phyloP scores from a whole-genome alignment of 208 protist genomes.

The Leishmania mexicana region DNA sequence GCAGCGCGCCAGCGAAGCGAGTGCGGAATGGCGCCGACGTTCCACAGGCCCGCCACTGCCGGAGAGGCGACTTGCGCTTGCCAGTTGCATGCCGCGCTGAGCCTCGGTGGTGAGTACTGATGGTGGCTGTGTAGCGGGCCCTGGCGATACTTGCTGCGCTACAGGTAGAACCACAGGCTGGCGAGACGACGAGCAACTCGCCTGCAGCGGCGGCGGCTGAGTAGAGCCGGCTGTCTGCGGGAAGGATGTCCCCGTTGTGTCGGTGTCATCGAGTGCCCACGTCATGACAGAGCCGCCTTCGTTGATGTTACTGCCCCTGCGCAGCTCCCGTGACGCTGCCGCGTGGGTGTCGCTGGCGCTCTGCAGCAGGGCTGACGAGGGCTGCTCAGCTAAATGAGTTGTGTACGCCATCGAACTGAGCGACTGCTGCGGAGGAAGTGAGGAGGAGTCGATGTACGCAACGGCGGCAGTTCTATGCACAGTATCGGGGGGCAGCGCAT shows the following conservation, averaged over 20 bases:
- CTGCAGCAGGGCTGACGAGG: background rate
- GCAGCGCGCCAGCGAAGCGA: background rate
- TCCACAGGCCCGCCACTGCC: too few relatives aligned
- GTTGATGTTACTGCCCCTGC: background rate
- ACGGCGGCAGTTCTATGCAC: background rate
- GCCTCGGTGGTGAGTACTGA: background rate
- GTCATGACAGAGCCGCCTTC: background rate
- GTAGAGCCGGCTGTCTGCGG: slow-evolving; percentile 8
- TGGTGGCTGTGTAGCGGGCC: background rate
- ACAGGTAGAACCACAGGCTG: background rate
- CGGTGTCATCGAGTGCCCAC: background rate
- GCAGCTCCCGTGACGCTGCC: background rate
- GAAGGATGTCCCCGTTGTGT: slow-evolving; percentile 12
- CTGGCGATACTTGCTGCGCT: background rate
- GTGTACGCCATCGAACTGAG: background rate
- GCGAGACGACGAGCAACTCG: slow-evolving; percentile 10
- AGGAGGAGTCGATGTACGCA: background rate
- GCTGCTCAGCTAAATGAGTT: background rate
- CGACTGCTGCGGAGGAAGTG: background rate
- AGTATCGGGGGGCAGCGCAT: background rate
- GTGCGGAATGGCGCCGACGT: background rate
- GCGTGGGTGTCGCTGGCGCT: background rate
- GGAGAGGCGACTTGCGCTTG: background rate
- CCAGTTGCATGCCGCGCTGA: too few relatives aligned
- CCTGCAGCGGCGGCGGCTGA: slow-evolving; percentile 15